Evolutionary conservation across 495 filamentous ascomycete genomes (phyloP), one percentile per base, ranked within the genome.

Genomic region (Lasiosphaeria ovina): DNA sequence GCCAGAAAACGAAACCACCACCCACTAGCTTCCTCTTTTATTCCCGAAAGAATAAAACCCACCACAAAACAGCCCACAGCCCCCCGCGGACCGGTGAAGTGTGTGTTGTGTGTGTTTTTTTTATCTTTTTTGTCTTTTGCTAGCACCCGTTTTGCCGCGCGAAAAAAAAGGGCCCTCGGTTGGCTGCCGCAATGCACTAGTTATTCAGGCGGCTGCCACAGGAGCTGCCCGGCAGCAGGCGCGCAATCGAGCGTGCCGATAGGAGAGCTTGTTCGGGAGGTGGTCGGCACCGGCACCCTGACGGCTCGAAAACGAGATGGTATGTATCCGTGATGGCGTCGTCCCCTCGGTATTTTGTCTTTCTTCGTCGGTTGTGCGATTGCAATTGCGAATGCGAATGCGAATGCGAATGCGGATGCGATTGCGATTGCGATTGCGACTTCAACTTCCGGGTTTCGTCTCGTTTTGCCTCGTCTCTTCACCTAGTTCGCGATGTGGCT

Each of bases 151-250:
- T 47, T 5, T 47, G 44, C 44, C 44, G 44, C 16, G 24, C 44
- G 44, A 14, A 42, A 47, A 47, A 47, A 47, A n/a, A n/a, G 12
- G 12, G 12, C 44, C 44, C 12, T 7, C 14, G 6, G 12, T n/a
- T n/a, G 44, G 44, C 44, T 42, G 64, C 57, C 70, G 66, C 42
- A 62, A 72, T 72, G 68, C 70, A 72, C 60, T 70, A 69, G 70
- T 64, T 69, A 62, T 57, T 56, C 62, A 61, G 16, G 44, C 66
- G 56, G 60, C 64, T 70, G 62, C 24, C 24, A 58, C 66, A 63
- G 64, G 64, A 63, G 58, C 66, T 59, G 62, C 62, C 54, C 55
- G 55, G 42, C 48, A 59, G 62, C 55, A 64, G 24, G 24, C 24
- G 60, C 62, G 55, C 51, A 54, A 60, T 47, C 57, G 60, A 69